Evolutionary conservation across 2,329 filamentous ascomycete species (phyloP), one percentile per base, ranked within the genome.

Genomic region (Pseudogymnoascus sp.): DNA sequence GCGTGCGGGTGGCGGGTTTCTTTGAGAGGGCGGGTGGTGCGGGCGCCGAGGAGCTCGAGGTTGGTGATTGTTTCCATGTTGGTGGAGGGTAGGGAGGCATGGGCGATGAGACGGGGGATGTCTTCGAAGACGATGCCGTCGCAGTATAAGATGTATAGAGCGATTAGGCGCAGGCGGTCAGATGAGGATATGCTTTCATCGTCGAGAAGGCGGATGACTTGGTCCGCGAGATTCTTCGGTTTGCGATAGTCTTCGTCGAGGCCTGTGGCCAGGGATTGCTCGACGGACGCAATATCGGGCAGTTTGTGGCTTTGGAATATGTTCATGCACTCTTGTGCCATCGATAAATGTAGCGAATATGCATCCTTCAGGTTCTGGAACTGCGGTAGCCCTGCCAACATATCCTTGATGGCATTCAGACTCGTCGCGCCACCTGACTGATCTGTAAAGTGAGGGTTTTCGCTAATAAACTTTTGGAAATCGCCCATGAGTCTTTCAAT

Each of bases 301-400:
- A 99, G 81, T 73, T 96, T 96, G 74, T 88, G 85, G 62, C 86
- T 80, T 73, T 96, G 88, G 71, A 99, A 99, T 39, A 90, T 85
- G 70, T 92, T 92, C 93, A 98, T 98, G 74, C 92, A 96, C 74
- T 96, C 92, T 74, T 97, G 90, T 1, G 95, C 95, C 93, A 99
- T 98, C 69, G 88, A 93, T 45, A 99, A 81, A 76, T 99, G 95
- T 63, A 99, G 79, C 0, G 93, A 95, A 75, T 98, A 99, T 1
- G 91, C 88, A 73, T 96, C 92, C 75, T 98, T 97, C 81, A 95
- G 91, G 76, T 96, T 90, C 72, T 96, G 91, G 72, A 97, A 99
- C 73, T 98, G 91, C 11, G 93, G 92, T 65, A 99, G 79, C 7
- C 93, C 93, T 13, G 92, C 95, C 78, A 99, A 80, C 95, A 99